Evolutionary conservation across 139 green algal genomes (phyloP), one percentile per base, ranked within the genome.

Genomic region (Gonium pectorale): DNA sequence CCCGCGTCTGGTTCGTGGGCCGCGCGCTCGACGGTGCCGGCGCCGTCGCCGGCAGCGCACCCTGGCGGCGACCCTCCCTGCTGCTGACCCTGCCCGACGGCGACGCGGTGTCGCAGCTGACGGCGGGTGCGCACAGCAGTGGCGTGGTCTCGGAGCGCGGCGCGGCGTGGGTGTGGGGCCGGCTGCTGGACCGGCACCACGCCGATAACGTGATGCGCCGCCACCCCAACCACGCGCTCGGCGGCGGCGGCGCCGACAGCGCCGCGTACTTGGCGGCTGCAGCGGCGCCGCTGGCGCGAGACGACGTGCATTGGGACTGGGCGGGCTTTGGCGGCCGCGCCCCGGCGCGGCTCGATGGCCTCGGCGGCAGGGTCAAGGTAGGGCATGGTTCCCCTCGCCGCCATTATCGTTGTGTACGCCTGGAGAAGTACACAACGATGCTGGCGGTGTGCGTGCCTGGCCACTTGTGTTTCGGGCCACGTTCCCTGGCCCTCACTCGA

Each of bases 161-260:
- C 1, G 62, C 77, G 59, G 85, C 95, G 9, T 94, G 87, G 84
- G 79, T 94, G 75, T 94, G 92, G 93, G 93, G 93, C 40, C 80
- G 86, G 40, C 62, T 96, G 73, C 69, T 96, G 46, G 83, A 92
- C 33, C 46, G 56, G 15, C 80, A 90, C 56, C 87, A 90, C 52
- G 89, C 54, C 0, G 71, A 84, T 31, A 54, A 49, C 29, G 71
- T 91, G 24, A 11, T 85, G 11, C 69, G 66, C 27, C 64, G 77
- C 24, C 40, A 88, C 64, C 38, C 80, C 49, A 40, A 80, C 37
- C 9, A 37, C 29, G 59, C 41, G 22, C 71, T 59, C 29, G 75
- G 64, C 59, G 41, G 59, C 56, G 64, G 78, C 54, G 67, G 56
- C 38, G 69, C 27, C 63, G 35, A n/a, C 56, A 9, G 13, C 54